phyloP scores from a whole-genome alignment of 345 rosid genomes.

The Hibiscus mutabilis region DNA sequence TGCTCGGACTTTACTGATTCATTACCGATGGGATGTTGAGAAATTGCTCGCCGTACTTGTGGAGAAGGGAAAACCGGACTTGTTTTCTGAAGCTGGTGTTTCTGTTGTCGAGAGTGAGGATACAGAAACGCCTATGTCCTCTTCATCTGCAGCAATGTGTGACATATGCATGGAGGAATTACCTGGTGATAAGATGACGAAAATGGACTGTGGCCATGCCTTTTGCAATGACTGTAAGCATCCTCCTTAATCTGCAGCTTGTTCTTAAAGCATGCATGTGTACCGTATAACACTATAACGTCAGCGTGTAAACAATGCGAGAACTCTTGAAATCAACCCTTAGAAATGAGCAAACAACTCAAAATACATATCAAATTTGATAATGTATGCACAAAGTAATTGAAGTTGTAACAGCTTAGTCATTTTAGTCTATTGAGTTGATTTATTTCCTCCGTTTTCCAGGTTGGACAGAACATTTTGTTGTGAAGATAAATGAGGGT shows the following conservation, averaged over 20 bases:
- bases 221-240: constrained; percentile 79
- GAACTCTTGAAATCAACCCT: background rate
- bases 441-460: background rate
- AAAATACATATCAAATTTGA: background rate
- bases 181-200: constrained; percentile 42
- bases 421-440: constrained; percentile 1
- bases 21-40: constrained; percentile 80
- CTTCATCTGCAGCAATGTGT: constrained; percentile 40
- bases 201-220: constrained; percentile 82
- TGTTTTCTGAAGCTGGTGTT: constrained; percentile 68
- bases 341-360: background rate
- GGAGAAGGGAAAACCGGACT: constrained; percentile 54
- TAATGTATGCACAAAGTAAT: background rate
- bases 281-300: background rate
- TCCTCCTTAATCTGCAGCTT: background rate
- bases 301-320: background rate
- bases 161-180: constrained; percentile 81
- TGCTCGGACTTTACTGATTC: constrained; percentile 79
- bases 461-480: constrained; percentile 97
- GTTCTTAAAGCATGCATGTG: background rate
- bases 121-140: constrained; percentile 11
- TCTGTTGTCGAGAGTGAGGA: constrained; percentile 41
- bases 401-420: background rate
- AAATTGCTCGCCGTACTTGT: constrained; percentile 55
- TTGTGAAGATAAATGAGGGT: constrained; percentile 83